These are phyloP conservation scores for Rubus idaeus DNA, from an alignment of 306 rosid genomes.

Conservation along the genomic window DNA sequence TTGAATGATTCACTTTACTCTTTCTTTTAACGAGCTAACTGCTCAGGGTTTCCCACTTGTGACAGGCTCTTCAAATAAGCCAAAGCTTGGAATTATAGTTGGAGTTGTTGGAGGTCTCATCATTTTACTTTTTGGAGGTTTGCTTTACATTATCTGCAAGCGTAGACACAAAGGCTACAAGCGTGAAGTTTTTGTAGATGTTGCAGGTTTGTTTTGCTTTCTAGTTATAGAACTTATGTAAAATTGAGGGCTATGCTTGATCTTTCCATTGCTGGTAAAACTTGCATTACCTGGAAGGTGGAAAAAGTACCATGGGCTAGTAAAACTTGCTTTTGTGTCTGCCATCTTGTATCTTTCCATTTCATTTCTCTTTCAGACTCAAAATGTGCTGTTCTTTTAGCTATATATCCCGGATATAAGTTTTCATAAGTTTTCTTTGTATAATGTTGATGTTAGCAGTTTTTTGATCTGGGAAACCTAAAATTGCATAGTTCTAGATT, in stretches of 20 bases:
- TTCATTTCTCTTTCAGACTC: neutral
- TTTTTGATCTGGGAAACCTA: neutral
- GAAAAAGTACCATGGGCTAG: neutral
- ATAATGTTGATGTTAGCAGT: too few species aligned
- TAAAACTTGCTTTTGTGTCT: neutral
- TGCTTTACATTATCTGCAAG: slow-evolving; percentile 60
- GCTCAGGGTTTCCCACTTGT: slow-evolving; percentile 26
- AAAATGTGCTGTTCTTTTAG: neutral
- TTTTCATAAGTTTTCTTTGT: neutral
- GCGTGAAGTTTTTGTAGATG: slow-evolving; percentile 88
- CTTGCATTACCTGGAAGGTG: neutral
- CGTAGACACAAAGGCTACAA: slow-evolving; percentile 59
- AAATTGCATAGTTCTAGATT: neutral
- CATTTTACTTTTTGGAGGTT: slow-evolving; percentile 48
- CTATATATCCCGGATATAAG: neutral
- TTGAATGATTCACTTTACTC: slow-evolving; percentile 9
- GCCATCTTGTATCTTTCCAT: neutral
- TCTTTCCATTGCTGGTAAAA: neutral
- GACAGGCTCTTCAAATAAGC: slow-evolving; percentile 61
- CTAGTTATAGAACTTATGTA: slow-evolving; percentile 9
- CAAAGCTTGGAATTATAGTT: slow-evolving; percentile 62
- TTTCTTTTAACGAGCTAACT: slow-evolving; percentile 22
- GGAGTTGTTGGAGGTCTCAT: slow-evolving; percentile 66
- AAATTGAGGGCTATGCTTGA: neutral
- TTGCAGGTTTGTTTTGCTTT: slow-evolving; percentile 71